These are phyloP conservation scores for Plectosphaerella cucumerina DNA, from an alignment of 2,329 filamentous ascomycete species.

Conservation along the genomic window DNA sequence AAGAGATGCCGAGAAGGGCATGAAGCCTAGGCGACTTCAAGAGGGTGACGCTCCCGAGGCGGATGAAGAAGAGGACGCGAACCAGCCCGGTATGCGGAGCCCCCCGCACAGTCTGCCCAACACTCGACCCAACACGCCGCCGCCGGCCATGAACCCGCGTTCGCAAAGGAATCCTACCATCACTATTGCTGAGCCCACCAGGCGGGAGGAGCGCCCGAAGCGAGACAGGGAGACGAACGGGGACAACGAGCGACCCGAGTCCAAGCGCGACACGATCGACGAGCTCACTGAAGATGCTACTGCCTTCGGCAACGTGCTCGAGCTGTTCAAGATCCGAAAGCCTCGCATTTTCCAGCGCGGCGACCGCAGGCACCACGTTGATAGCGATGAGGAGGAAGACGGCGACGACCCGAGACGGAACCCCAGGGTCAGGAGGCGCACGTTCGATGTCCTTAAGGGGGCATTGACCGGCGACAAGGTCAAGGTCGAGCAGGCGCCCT, in stretches of 20 bases:
- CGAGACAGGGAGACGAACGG: neutral
- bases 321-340: conserved; percentile 38
- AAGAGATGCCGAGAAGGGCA: conserved; percentile 80
- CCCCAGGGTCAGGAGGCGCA: conserved; percentile 37
- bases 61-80: conserved; percentile 27
- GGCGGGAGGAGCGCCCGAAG: conserved; percentile 23
- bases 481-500: conserved; percentile 65
- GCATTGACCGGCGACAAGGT: conserved; percentile 45
- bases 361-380: conserved; percentile 33
- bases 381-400: conserved; percentile 19
- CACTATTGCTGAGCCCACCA: conserved; percentile 62
- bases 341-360: conserved; percentile 32
- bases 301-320: conserved; percentile 33
- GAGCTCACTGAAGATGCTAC: conserved; percentile 37
- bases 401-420: conserved; percentile 8
- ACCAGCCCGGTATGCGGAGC: conserved; percentile 14
- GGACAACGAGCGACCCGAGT: neutral
- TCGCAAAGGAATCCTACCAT: conserved; percentile 49
- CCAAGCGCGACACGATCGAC: conserved; percentile 24
- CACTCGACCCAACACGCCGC: conserved; percentile 8
- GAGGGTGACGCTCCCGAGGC: conserved; percentile 27
- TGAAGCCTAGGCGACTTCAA: conserved; percentile 56
- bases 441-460: conserved; percentile 55
- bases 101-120: conserved; percentile 15
- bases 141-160: conserved; percentile 9